Percentiles rank a stretch among this genome's conserved stretches.
Evolutionary conservation across 352 stramenopile genomes (phyloP).

Genomic region (Phytopythium vexans): DNA sequence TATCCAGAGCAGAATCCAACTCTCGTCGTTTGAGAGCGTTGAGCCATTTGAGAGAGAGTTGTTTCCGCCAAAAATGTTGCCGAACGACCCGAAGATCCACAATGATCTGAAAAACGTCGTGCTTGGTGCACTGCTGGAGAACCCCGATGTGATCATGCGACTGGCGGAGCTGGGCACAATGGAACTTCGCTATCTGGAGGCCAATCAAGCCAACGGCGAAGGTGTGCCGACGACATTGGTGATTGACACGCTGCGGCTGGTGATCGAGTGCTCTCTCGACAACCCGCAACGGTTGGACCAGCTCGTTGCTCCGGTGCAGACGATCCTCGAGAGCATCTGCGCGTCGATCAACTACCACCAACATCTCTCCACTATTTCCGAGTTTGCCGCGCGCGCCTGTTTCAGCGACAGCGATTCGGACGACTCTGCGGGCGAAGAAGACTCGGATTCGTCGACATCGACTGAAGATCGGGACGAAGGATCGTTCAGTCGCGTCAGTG

Average conservation of each 20-base stretch:
- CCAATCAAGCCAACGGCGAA: conserved; percentile 35
- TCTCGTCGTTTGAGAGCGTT: conserved; percentile 75
- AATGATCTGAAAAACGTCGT: conserved; percentile 52
- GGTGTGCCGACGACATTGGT: conserved; percentile 52
- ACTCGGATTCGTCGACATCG: conserved; percentile 2
- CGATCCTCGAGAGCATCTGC: conserved; percentile 54
- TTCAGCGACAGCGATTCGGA: conserved; percentile 79
- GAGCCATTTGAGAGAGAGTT: conserved; percentile 66
- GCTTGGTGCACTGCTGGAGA: conserved; percentile 46
- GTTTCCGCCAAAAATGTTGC: conserved; percentile 46
- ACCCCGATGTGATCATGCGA: conserved; percentile 36
- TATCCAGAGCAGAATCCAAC: conserved; percentile 59
- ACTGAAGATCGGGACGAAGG: conserved; percentile 1
- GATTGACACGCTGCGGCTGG: conserved; percentile 51
- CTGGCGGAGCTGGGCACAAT: conserved; percentile 54
- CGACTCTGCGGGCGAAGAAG: conserved; percentile 31
- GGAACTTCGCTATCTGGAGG: conserved; percentile 66
- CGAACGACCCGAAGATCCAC: conserved; percentile 52
- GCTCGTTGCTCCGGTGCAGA: conserved; percentile 48
- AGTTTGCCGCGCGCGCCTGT: conserved; percentile 68
- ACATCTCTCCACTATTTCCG: conserved; percentile 67
- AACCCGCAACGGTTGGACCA: conserved; percentile 38
- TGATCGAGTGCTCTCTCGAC: conserved; percentile 45
- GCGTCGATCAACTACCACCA: conserved; percentile 76
- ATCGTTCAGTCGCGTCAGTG: too few species aligned